phyloP scores from a whole-genome alignment of 75 land plant species.

The Cupressus sempervirens region DNA sequence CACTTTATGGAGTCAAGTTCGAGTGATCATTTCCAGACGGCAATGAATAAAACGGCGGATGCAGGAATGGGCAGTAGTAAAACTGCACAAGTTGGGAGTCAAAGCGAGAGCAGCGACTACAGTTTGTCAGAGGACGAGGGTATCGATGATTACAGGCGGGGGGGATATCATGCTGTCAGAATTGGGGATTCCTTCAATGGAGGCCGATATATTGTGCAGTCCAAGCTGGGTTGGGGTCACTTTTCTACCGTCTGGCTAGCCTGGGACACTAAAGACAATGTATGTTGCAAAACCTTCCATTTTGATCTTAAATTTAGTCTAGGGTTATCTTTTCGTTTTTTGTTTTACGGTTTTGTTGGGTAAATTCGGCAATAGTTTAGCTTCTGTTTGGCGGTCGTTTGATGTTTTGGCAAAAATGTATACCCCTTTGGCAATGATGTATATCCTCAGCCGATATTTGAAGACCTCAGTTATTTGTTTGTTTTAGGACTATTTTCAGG shows the following conservation, averaged over 20 bases:
- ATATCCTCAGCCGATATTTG: neutral
- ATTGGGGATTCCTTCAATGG: conserved; percentile 34
- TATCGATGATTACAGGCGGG: conserved; percentile 33
- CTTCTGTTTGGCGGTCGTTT: neutral
- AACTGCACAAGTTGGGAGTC: neutral
- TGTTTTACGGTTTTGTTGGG: neutral
- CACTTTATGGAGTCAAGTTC: neutral
- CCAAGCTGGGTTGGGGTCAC: conserved; percentile 43
- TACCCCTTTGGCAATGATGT: neutral
- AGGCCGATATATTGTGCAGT: conserved; percentile 36
- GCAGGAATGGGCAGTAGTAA: neutral
- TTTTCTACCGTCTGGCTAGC: conserved; percentile 56
- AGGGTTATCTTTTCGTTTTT: neutral
- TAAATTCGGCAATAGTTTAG: neutral
- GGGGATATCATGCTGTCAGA: conserved; percentile 41
- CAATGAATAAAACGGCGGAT: neutral
- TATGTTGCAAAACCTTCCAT: neutral
- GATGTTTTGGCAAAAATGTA: neutral
- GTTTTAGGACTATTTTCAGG: no score
- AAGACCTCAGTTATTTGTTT: neutral
- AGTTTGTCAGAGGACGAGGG: conserved; percentile 43
- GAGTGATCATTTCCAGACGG: neutral
- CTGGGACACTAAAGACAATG: conserved; percentile 22
- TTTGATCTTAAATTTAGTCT: neutral
- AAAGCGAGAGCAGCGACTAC: neutral